Percentiles rank a stretch among this genome's conserved stretches.
phyloP scores from a whole-genome alignment of 768 basidiomycete genomes.

The Strobilomyces dryophilus region DNA sequence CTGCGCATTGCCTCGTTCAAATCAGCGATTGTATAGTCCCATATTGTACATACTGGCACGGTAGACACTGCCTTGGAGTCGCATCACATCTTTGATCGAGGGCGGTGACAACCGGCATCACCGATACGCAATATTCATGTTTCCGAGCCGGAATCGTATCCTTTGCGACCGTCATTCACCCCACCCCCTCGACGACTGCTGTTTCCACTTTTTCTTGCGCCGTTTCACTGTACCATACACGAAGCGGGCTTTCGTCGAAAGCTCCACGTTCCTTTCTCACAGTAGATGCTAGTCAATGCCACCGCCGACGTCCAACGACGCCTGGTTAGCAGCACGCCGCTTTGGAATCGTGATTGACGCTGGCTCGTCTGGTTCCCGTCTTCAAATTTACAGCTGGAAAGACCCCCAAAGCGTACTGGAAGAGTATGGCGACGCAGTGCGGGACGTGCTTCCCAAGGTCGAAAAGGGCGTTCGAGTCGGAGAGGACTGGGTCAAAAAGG shows the following conservation, averaged over 20 bases:
- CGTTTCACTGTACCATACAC: slow-evolving; percentile 9
- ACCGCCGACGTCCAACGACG: slow-evolving; percentile 63
- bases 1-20: neutral
- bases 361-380: slow-evolving; percentile 92
- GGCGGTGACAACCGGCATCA: neutral
- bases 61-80: neutral
- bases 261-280: slow-evolving; percentile 22
- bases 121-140: too few species aligned
- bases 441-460: slow-evolving; percentile 69
- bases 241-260: slow-evolving; percentile 18
- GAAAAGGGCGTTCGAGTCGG: slow-evolving; percentile 85
- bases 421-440: slow-evolving; percentile 45
- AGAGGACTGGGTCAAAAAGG: slow-evolving; percentile 86
- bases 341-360: slow-evolving; percentile 98
- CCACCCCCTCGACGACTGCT: neutral
- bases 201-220: neutral
- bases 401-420: slow-evolving; percentile 65
- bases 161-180: neutral
- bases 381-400: slow-evolving; percentile 97
- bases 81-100: neutral
- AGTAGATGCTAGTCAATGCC: slow-evolving; percentile 52
- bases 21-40: neutral
- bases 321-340: slow-evolving; percentile 75
- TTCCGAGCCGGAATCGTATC: too few species aligned
- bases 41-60: slow-evolving; percentile 5